phyloP scores from a whole-genome alignment of 2,329 filamentous ascomycete genomes.

The Triangularia setosa region DNA sequence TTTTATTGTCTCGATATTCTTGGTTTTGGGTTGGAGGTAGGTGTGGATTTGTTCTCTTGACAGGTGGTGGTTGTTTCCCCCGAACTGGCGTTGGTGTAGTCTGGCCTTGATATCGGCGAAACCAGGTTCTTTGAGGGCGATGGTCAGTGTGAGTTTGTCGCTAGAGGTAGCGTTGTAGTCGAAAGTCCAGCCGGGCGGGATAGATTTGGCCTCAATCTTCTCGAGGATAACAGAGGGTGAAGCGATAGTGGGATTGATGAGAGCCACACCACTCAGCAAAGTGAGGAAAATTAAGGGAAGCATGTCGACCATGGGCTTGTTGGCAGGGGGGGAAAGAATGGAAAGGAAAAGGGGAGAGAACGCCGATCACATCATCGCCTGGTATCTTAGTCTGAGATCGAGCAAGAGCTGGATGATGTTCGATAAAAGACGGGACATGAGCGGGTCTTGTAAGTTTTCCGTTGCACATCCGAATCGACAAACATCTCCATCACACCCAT shows the following conservation, averaged over 20 bases:
- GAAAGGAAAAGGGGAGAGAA: background rate
- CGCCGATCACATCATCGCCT: background rate
- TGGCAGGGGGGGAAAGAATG: background rate
- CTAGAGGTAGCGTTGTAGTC: slow-evolving; percentile 23
- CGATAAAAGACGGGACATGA: background rate
- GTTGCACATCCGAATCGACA: background rate
- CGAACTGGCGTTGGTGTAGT: slow-evolving; percentile 25
- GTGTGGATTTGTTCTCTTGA: slow-evolving; percentile 34
- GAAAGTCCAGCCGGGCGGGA: slow-evolving; percentile 30
- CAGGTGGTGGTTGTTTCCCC: slow-evolving; percentile 30
- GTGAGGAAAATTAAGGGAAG: slow-evolving; percentile 3
- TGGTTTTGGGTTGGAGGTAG: slow-evolving; percentile 34
- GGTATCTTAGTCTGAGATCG: no score
- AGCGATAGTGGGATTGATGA: slow-evolving; percentile 2
- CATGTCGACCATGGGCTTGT: no score
- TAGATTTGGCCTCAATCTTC: slow-evolving; percentile 7
- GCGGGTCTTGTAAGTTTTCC: background rate
- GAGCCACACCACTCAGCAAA: slow-evolving; percentile 12
- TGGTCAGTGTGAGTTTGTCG: slow-evolving; percentile 29
- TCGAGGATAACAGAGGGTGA: slow-evolving; percentile 24
- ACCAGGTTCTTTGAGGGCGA: slow-evolving; percentile 31
- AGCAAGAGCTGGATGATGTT: background rate
- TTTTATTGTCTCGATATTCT: slow-evolving; percentile 36
- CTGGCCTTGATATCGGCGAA: slow-evolving; percentile 29
- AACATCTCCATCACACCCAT: background rate